Base-by-base conservation (phyloP, 1,139 yeast genomes). In the Lodderomyces beijingensis region DNA sequence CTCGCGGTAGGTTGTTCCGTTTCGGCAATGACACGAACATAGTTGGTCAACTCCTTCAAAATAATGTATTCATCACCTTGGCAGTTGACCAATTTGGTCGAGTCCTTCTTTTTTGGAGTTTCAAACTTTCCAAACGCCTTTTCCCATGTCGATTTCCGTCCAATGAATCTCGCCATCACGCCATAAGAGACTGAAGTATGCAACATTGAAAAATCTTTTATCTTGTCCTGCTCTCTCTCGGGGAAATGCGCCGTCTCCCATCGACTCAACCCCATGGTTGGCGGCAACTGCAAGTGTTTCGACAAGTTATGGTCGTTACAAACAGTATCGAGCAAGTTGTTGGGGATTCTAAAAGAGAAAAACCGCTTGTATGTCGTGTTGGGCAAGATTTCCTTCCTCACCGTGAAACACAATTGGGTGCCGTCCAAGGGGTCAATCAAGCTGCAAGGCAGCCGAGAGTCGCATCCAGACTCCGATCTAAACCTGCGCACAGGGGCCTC, bases 51-150 rank as follows among this genome's bases (percentile, higher is more conserved):
- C 32, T 65, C 66, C 39, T 62, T 63, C 31, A 65, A 51, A 33
- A 67, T 65, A 21, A 65, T 58, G 43, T 56, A 65, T 44, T 67
- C 73, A 39, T 65, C 71, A 43, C 71, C 71, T 16, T 41, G 44
- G 25, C 59, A 48, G 42, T 65, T 65, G 30, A 63, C 53, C 42
- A 64, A 55, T 29, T 49, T 52, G 7, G 62, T 55, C 28, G 51
- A 46, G 10, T 37, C 37, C 1, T 35, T 30, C n/a, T 22, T 12
- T 16, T 26, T 28, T 5, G 36, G 31, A 14, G 41, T 36, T 11
- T 40, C 26, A 31, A 41, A 34, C 27, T 49, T 45, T 12, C 42
- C 41, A 16, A 44, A 42, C 40, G 38, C 42, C 8, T 35, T 38
- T 13, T 46, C 45, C 34, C 45, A 42, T 2, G 44, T 36, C 8